Conservation (phyloP, 1,284 basidiomycete genomes). For the Trichosporon sp. region DNA sequence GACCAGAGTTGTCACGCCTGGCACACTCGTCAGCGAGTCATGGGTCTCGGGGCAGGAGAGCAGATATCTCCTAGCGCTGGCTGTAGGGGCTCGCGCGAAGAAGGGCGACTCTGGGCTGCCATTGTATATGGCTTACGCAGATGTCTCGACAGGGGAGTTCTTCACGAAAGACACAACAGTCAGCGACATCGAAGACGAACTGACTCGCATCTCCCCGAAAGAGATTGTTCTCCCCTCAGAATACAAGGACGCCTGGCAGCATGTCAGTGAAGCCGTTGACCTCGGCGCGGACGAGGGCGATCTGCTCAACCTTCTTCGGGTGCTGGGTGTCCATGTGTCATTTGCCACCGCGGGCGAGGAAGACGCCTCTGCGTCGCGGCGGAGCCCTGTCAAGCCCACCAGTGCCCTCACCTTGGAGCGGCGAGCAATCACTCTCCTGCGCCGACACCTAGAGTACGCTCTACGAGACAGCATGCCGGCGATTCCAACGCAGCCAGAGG, state of each 20-base stretch:
- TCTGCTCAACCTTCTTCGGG: constrained; percentile 23
- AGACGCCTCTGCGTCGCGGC: background rate
- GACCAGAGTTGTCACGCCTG: constrained; percentile 79
- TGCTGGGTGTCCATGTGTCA: constrained; percentile 36
- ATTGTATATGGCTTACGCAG: constrained; percentile 70
- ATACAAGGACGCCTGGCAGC: constrained; percentile 44
- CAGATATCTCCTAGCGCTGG: constrained; percentile 76
- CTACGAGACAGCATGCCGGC: constrained; percentile 73
- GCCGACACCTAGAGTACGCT: constrained; percentile 62
- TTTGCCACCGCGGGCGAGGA: constrained; percentile 25
- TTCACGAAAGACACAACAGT: constrained; percentile 62
- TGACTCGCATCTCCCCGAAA: constrained; percentile 72
- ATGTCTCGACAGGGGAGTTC: constrained; percentile 92
- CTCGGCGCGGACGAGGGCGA: background rate
- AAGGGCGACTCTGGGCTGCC: constrained; percentile 4
- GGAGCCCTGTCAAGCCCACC: background rate
- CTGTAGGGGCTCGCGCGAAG: constrained; percentile 22
- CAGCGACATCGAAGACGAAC: constrained; percentile 66
- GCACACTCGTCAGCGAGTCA: constrained; percentile 82
- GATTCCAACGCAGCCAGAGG: constrained; percentile 47
- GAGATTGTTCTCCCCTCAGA: constrained; percentile 67
- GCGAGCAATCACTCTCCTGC: constrained; percentile 61
- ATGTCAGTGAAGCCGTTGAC: background rate
- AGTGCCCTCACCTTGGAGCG: constrained; percentile 3
- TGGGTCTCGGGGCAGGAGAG: constrained; percentile 79